Evolutionary conservation across 2,329 filamentous ascomycete genomes (phyloP).

Genomic region (Colletotrichum ledebouriae): DNA sequence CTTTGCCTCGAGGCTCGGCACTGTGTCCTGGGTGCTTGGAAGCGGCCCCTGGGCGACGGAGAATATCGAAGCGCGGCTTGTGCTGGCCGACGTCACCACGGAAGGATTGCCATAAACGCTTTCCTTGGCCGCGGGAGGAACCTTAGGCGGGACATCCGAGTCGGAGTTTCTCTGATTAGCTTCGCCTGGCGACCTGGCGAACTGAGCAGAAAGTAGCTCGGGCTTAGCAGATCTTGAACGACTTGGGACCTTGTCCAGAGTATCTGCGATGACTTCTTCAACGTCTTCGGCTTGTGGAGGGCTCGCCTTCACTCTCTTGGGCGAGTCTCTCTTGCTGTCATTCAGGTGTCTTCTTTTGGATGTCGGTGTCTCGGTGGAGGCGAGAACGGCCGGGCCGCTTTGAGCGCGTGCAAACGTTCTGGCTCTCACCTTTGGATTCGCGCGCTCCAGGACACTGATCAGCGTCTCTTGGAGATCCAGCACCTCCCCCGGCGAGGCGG

Average conservation of each 20-base stretch:
- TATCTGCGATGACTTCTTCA: neutral
- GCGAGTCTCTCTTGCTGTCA: neutral
- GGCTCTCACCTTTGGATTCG: neutral
- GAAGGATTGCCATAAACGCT: conserved; percentile 11
- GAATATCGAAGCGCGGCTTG: conserved; percentile 27
- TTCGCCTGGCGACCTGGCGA: neutral
- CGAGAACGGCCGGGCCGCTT: neutral
- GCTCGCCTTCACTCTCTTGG: conserved; percentile 22
- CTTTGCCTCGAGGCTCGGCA: conserved; percentile 3
- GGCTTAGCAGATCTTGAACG: conserved; percentile 20
- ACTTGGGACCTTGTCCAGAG: conserved; percentile 30
- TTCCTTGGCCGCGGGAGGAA: neutral
- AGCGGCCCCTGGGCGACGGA: neutral
- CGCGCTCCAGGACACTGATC: neutral
- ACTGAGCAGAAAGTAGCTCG: conserved; percentile 1
- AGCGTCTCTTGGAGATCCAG: conserved; percentile 27
- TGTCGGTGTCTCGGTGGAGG: neutral
- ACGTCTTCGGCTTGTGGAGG: neutral
- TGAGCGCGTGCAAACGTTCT: neutral
- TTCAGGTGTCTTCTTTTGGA: conserved; percentile 22
- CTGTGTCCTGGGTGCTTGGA: conserved; percentile 24
- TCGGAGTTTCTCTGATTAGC: neutral
- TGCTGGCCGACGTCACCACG: conserved; percentile 4
- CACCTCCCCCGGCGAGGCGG: conserved; percentile 10
- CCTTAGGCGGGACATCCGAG: neutral